Percentiles rank a stretch among this genome's conserved stretches.
Evolutionary conservation across 768 basidiomycete genomes (phyloP).

Genomic region (Lactarius indigo): DNA sequence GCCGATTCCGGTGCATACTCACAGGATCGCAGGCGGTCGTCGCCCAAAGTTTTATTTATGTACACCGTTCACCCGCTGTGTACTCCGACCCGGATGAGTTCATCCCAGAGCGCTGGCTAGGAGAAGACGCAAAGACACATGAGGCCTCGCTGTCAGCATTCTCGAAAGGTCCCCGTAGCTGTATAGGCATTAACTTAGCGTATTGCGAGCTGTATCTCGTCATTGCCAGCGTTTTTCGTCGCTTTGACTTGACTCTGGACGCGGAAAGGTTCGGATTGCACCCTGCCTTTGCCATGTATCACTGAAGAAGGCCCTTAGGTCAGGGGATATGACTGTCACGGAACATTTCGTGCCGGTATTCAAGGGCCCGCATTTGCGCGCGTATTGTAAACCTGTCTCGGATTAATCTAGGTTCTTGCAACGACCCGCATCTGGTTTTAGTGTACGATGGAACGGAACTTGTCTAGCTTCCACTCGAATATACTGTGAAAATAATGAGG

Average conservation of each 20-base stretch:
- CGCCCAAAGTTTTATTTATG: not conserved
- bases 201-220: not conserved
- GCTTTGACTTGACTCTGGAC: not conserved
- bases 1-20: not conserved
- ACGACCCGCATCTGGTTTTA: not conserved
- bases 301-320: not conserved
- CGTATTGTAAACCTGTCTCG: not conserved
- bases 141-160: not conserved
- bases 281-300: not conserved
- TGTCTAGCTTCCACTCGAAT: not conserved
- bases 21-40: not conserved
- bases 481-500: not conserved
- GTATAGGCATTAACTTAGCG: not conserved
- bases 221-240: not conserved
- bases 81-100: not conserved
- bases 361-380: not conserved
- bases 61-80: not conserved
- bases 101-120: too few relatives aligned
- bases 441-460: not conserved
- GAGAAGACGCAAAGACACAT: not conserved
- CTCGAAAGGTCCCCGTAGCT: not conserved
- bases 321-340: not conserved
- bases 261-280: too few relatives aligned
- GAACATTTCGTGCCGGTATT: too few relatives aligned
- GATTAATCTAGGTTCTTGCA: not conserved